Percentiles rank a stretch among this genome's conserved stretches.
Evolutionary conservation across 2,329 filamentous ascomycete genomes (phyloP).

Genomic region (Aspergillus tubingensis): DNA sequence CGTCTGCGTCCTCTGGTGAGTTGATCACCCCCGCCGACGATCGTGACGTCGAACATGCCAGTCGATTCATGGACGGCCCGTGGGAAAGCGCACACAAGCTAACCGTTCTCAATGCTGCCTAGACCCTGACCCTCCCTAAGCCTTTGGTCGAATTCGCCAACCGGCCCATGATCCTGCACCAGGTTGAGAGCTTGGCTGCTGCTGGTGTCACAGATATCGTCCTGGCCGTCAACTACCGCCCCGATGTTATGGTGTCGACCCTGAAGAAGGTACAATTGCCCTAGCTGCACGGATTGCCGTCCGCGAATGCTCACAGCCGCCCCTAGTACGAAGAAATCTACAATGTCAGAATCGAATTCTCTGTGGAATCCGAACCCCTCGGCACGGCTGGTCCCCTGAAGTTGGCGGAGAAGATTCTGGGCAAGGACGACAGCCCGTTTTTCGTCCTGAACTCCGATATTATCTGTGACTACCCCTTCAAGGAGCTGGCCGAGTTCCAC

Average conservation of each 20-base stretch:
- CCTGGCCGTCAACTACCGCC: conserved; percentile 96
- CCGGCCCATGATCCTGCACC: conserved; percentile 98
- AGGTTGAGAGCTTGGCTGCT: conserved; percentile 90
- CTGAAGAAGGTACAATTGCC: conserved; percentile 72
- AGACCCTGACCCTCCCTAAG: conserved; percentile 97
- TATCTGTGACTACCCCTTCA: conserved; percentile 96
- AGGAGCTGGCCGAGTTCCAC: conserved; percentile 87
- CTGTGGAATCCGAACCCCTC: conserved; percentile 91
- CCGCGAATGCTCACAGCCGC: background rate
- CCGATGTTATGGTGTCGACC: conserved; percentile 94
- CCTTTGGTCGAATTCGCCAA: conserved; percentile 98
- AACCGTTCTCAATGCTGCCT: conserved; percentile 18
- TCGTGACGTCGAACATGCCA: conserved; percentile 15
- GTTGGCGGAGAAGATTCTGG: conserved; percentile 87
- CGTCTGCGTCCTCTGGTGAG: conserved; percentile 92
- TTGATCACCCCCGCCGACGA: conserved; percentile 14
- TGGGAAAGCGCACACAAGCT: conserved; percentile 14
- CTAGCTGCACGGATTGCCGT: background rate
- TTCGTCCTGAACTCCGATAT: conserved; percentile 98
- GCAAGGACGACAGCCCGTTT: conserved; percentile 91
- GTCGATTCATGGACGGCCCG: background rate
- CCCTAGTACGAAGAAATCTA: conserved; percentile 82
- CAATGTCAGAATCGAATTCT: conserved; percentile 95
- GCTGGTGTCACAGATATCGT: conserved; percentile 97
- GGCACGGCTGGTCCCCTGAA: conserved; percentile 95